Conservation (phyloP, 2,329 filamentous ascomycete species). For the Xylariaceae sp. region DNA sequence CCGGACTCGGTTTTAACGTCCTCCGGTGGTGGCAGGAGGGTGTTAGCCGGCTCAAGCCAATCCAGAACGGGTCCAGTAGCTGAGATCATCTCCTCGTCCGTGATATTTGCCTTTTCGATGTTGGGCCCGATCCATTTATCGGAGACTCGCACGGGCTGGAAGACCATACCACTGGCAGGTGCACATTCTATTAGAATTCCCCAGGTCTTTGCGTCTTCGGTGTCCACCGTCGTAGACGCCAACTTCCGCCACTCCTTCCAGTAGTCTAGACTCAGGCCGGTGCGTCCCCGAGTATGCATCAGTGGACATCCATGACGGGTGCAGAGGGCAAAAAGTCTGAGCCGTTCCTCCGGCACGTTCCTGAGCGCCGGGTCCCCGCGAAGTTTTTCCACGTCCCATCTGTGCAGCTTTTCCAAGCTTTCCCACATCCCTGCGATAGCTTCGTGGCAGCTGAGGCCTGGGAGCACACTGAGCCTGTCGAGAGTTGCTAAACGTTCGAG, state of each 20-base stretch:
- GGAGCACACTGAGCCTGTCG: slow-evolving; percentile 71
- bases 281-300: slow-evolving; percentile 68
- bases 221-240: slow-evolving; percentile 39
- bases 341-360: slow-evolving; percentile 50
- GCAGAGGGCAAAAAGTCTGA: slow-evolving; percentile 66
- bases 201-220: slow-evolving; percentile 58
- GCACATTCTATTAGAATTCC: slow-evolving; percentile 69
- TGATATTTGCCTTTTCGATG: slow-evolving; percentile 60
- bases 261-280: slow-evolving; percentile 76
- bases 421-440: slow-evolving; percentile 74
- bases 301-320: slow-evolving; percentile 69
- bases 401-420: slow-evolving; percentile 69
- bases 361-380: slow-evolving; percentile 50
- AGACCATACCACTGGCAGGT: slow-evolving; percentile 40
- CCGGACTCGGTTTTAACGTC: slow-evolving; percentile 54
- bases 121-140: slow-evolving; percentile 72
- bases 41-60: slow-evolving; percentile 74
- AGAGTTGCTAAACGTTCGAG: slow-evolving; percentile 69
- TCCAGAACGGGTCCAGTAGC: slow-evolving; percentile 53
- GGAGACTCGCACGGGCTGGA: slow-evolving; percentile 69
- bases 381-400: slow-evolving; percentile 67
- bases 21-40: slow-evolving; percentile 54
- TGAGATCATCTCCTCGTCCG: slow-evolving; percentile 45
- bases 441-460: slow-evolving; percentile 74
- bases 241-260: slow-evolving; percentile 68